Evolutionary conservation across 495 filamentous ascomycete species (phyloP).

Genomic region (Penicillium pancosmium): DNA sequence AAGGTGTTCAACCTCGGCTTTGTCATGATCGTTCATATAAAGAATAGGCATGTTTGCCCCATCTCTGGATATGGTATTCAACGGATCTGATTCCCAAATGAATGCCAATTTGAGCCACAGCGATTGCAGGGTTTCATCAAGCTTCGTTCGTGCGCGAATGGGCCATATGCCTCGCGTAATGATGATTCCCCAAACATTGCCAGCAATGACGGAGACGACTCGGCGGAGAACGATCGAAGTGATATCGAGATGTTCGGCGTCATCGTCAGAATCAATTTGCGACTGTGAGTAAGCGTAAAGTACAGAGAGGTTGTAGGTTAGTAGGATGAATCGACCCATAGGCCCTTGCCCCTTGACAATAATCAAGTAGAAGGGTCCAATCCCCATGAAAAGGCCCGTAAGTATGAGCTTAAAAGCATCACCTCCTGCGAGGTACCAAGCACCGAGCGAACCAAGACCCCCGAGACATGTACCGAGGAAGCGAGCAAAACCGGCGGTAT

Average conservation of each 20-base stretch:
- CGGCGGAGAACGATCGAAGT: slow-evolving; percentile 88
- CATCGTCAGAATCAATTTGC: slow-evolving; percentile 77
- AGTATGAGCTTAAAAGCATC: slow-evolving; percentile 74
- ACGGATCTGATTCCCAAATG: slow-evolving; percentile 94
- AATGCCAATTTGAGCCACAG: slow-evolving; percentile 91
- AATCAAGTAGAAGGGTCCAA: slow-evolving; percentile 87
- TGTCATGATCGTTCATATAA: slow-evolving; percentile 86
- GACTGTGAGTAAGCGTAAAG: slow-evolving; percentile 92
- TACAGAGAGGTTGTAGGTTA: slow-evolving; percentile 94
- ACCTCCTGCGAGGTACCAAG: slow-evolving; percentile 73
- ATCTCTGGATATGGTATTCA: slow-evolving; percentile 66
- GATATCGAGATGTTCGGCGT: slow-evolving; percentile 81
- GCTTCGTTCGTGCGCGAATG: slow-evolving; percentile 79
- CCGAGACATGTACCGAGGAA: slow-evolving; percentile 89
- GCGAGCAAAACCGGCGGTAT: slow-evolving; percentile 83
- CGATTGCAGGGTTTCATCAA: slow-evolving; percentile 81
- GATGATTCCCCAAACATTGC: slow-evolving; percentile 92
- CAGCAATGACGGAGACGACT: slow-evolving; percentile 81
- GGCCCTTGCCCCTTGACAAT: slow-evolving; percentile 81
- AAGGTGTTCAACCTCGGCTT: slow-evolving; percentile 65
- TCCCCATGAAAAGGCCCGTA: slow-evolving; percentile 76
- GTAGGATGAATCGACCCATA: slow-evolving; percentile 86
- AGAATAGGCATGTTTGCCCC: slow-evolving; percentile 42
- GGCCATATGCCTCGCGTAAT: slow-evolving; percentile 92
- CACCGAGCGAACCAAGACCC: slow-evolving; percentile 69